Percentiles rank a stretch among this genome's conserved stretches.
Conservation (phyloP, 129 eudicot genomes). For the Lactuca sativa region DNA sequence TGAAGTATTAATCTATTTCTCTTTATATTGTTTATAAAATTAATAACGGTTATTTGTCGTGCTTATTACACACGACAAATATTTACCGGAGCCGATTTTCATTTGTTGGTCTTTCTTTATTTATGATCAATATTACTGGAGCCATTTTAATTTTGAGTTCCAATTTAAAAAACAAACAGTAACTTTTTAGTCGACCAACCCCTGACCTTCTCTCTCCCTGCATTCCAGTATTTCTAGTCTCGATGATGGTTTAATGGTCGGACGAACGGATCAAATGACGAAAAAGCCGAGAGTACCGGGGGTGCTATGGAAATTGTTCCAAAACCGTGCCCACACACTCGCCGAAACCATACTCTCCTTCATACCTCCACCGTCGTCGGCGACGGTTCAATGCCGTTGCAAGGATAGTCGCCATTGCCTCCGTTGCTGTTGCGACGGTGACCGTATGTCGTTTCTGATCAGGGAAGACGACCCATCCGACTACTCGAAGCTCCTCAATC, state of each 20-base stretch:
- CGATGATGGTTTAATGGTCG: not conserved
- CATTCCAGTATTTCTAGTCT: not conserved
- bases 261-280: constrained; percentile 12
- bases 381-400: constrained; percentile 41
- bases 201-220: not conserved
- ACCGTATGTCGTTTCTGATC: constrained; percentile 48
- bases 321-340: constrained; percentile 52
- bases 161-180: not conserved
- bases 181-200: not conserved
- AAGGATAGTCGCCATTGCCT: constrained; percentile 51
- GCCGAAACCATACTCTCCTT: constrained; percentile 49
- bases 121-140: too few species aligned
- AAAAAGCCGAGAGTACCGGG: constrained; percentile 49
- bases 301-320: constrained; percentile 60
- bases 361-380: constrained; percentile 34
- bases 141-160: too few species aligned
- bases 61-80: too few species aligned
- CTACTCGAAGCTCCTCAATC: constrained; percentile 48
- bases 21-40: too few species aligned
- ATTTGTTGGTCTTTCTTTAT: too few species aligned
- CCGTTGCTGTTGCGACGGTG: constrained; percentile 39
- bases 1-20: too few species aligned
- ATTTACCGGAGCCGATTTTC: too few species aligned
- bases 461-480: constrained; percentile 52
- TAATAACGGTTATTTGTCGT: too few species aligned